Percentiles rank a stretch among this genome's conserved stretches.
These are phyloP conservation scores for Ajuga chamaepitys DNA, from an alignment of 257 asterid species.

Conservation along the genomic window DNA sequence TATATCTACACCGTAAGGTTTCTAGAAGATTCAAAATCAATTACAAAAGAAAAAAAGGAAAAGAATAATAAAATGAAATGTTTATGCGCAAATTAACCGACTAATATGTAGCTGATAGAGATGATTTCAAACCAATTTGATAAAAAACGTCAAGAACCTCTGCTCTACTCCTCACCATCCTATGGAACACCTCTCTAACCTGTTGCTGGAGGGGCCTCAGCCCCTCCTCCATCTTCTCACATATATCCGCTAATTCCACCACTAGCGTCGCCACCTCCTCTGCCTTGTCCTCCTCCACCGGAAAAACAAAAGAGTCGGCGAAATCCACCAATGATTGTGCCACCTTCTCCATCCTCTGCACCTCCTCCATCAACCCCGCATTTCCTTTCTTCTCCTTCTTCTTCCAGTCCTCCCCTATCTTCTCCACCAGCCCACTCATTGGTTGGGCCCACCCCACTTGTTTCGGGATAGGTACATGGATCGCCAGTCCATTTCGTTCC, in stretches of 20 bases:
- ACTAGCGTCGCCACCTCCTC: conserved; percentile 49
- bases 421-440: conserved; percentile 54
- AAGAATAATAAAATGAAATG: no score
- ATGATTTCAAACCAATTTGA: conserved; percentile 53
- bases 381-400: conserved; percentile 81
- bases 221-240: conserved; percentile 77
- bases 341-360: conserved; percentile 69
- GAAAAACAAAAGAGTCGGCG: conserved; percentile 50
- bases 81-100: no score
- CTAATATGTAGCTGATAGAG: conserved; percentile 64
- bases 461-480: conserved; percentile 48
- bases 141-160: conserved; percentile 81
- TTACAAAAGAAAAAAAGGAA: no score
- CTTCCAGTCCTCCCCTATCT: conserved; percentile 86
- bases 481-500: conserved; percentile 53
- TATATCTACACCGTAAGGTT: no score
- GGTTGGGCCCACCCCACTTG: conserved; percentile 75
- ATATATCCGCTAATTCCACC: conserved; percentile 66
- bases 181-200: conserved; percentile 79
- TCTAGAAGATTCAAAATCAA: no score
- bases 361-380: conserved; percentile 70
- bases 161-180: conserved; percentile 83
- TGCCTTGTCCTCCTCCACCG: conserved; percentile 66
- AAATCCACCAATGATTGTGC: conserved; percentile 56
- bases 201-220: conserved; percentile 61